Conservation (phyloP, 306 rosid genomes). For the Corylus americana region DNA sequence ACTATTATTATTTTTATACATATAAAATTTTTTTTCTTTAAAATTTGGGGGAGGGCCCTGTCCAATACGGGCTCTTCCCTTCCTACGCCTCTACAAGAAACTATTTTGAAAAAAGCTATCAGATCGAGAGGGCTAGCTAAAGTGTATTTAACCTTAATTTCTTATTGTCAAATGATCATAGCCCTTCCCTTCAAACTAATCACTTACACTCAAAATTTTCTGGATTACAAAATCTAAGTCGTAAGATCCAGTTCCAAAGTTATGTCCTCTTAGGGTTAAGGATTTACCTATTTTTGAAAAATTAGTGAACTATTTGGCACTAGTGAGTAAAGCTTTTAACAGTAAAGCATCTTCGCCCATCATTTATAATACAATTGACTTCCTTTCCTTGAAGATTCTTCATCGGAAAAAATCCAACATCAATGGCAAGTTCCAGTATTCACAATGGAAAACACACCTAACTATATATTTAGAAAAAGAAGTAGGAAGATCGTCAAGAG, state of each 20-base stretch:
- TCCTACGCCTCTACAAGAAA: no score
- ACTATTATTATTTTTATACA: no score
- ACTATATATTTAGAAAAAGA: no score
- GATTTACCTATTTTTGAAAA: constrained; percentile 39
- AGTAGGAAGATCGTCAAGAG: no score
- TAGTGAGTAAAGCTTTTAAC: not conserved
- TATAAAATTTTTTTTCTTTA: no score
- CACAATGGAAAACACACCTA: constrained; percentile 23
- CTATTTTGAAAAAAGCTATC: no score
- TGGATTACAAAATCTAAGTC: constrained; percentile 27
- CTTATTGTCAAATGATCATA: not conserved
- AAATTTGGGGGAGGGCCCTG: no score
- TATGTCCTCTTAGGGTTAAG: constrained; percentile 46
- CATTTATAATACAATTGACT: constrained; percentile 40
- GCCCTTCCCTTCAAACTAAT: not conserved
- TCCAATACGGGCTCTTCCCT: no score
- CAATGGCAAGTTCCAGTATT: constrained; percentile 25
- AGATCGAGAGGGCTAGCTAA: no score
- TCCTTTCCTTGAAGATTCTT: no score
- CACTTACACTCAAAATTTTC: not conserved
- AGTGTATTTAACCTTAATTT: no score
- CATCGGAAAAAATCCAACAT: no score
- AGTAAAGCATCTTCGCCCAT: constrained; percentile 36
- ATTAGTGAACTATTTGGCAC: not conserved
- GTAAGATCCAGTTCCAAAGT: constrained; percentile 34